These are phyloP conservation scores for Elymus sibiricus DNA, from an alignment of 176 grass and related monocot genomes.

Conservation along the genomic window DNA sequence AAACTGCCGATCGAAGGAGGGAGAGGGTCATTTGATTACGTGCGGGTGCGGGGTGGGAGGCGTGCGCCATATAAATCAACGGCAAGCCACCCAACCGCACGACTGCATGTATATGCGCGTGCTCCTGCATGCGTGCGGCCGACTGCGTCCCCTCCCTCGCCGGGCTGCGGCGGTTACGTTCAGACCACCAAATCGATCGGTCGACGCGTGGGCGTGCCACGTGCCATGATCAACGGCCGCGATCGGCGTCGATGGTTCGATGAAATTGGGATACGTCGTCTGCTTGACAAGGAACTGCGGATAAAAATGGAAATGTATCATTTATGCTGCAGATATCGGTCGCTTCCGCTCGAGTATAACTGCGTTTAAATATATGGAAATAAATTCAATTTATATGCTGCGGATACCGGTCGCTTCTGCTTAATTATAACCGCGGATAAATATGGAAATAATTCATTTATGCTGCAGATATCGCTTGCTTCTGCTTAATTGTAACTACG, in stretches of 20 bases:
- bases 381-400: too few relatives aligned
- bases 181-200: neutral
- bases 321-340: too few relatives aligned
- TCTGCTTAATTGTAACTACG: neutral
- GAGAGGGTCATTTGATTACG: conserved; percentile 15
- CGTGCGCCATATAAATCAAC: neutral
- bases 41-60: conserved; percentile 2
- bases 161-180: conserved; percentile 20
- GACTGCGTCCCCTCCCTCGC: neutral
- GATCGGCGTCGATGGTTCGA: neutral
- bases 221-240: neutral
- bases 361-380: too few relatives aligned
- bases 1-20: neutral
- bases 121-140: neutral
- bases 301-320: too few relatives aligned
- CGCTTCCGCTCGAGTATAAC: neutral
- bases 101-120: neutral
- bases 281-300: neutral
- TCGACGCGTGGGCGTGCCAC: neutral
- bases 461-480: neutral
- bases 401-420: neutral
- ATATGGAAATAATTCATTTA: neutral
- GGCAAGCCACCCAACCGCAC: conserved; percentile 19
- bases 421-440: neutral
- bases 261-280: neutral